A percentile compares a stretch with the other conserved stretches of the same genome.
Evolutionary conservation across 208 protist genomes (phyloP).

Genomic region (Naegleria gruberi): DNA sequence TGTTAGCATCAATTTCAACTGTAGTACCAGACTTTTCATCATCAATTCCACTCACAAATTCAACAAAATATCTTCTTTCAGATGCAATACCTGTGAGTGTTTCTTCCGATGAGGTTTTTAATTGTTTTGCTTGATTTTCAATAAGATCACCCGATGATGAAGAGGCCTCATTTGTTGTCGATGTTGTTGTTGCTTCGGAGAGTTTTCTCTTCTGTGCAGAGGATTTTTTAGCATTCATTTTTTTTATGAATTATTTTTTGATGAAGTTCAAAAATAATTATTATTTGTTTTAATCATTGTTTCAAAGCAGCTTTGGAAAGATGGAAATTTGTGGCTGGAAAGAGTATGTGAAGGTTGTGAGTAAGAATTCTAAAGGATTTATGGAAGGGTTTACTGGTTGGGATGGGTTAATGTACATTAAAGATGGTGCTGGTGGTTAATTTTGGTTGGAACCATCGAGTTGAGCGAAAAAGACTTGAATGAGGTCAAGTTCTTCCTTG

Average conservation of each 20-base stretch:
- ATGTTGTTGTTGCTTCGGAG: background rate
- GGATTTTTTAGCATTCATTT: too few relatives aligned
- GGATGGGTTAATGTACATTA: too few relatives aligned
- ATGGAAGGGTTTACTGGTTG: too few relatives aligned
- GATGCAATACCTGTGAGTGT: background rate
- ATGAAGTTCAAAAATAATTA: too few relatives aligned
- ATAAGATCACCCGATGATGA: background rate
- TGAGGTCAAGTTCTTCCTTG: background rate
- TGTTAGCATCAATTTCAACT: conserved; percentile 3
- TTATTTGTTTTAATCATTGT: too few relatives aligned
- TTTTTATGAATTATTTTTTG: too few relatives aligned
- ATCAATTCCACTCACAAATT: background rate
- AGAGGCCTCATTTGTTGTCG: background rate
- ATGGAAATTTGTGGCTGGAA: too few relatives aligned
- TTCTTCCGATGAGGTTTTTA: background rate
- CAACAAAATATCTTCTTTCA: conserved; percentile 14
- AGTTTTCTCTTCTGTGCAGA: background rate
- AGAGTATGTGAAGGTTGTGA: too few relatives aligned
- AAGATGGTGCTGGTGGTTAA: too few relatives aligned
- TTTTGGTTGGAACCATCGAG: too few relatives aligned
- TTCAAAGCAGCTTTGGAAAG: too few relatives aligned
- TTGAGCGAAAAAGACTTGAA: background rate
- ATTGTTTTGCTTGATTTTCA: background rate
- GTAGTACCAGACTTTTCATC: background rate
- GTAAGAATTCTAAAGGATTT: too few relatives aligned